Evolutionary conservation across 2,329 filamentous ascomycete species (phyloP), one percentile per base, ranked within the genome.

Genomic region (Ophiostoma sp.): DNA sequence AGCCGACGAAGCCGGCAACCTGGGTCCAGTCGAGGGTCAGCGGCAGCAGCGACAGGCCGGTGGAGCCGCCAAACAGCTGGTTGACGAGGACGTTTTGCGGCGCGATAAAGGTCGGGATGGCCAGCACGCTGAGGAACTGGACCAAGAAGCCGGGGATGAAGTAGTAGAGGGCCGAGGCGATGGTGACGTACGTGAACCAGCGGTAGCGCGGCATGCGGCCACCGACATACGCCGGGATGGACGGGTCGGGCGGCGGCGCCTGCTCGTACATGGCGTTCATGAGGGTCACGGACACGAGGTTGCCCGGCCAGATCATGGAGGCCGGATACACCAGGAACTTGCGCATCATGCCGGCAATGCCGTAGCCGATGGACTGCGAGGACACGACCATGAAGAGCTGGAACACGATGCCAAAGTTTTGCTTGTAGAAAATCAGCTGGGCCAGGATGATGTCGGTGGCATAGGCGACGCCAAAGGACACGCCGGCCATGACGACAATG

Each of bases 281-380:
- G 48, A 92, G 79, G 0, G 88, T 86, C 8, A 89, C 85, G 5
- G 86, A 85, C 68, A 90, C 88, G 33, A 93, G 81, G 67, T 87
- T 90, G 1, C 82, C 83, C 0, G 90, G 90, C 89, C 90, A 92
- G 71, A 92, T 91, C 88, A 92, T 91, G 11, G 89, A 86, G 0
- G 89, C 87, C 3, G 86, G 87, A 74, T 88, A 87, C 13, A 87
- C 84, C 20, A 91, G 77, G 75, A 89, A 90, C 72, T 84, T 85
- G 70, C 87, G 83, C 81, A 91, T 85, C 76, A 90, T 85, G 1
- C 89, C 89, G 0, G 89, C 89, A 72, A 90, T 86, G 1, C 89
- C 88, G 74, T 91, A 91, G 0, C 89, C 89, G 13, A 90, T 79
- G 70, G 88, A 89, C 77, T 91, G 90, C 1, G 87, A 90, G 8